These are phyloP conservation scores for Suhomyces bribrorum DNA, from an alignment of 1,139 yeast genomes.

Conservation along the genomic window DNA sequence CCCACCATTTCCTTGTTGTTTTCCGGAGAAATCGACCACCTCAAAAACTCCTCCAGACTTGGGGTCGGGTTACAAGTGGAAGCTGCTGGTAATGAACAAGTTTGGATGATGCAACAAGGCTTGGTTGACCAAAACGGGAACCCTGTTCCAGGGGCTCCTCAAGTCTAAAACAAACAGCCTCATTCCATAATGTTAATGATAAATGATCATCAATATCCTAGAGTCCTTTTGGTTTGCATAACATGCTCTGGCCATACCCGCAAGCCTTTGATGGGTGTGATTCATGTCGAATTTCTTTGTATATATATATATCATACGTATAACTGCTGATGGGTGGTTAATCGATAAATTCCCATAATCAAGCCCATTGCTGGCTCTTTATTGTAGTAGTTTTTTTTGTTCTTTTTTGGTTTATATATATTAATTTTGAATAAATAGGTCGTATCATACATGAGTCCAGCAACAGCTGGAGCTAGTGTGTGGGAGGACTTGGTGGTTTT, in stretches of 20 bases:
- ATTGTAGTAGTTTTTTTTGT: too few species aligned
- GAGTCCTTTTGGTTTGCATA: background rate
- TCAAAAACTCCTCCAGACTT: constrained; percentile 76
- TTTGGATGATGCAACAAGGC: constrained; percentile 76
- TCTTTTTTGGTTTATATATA: background rate
- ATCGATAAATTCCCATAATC: background rate
- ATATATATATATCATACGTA: background rate
- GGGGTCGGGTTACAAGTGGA: constrained; percentile 97
- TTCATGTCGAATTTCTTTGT: background rate
- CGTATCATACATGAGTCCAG: background rate
- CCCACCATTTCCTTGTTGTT: constrained; percentile 89
- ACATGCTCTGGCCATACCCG: background rate
- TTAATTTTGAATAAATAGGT: background rate
- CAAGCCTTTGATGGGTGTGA: background rate
- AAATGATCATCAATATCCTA: too few species aligned
- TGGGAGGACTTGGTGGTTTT: background rate
- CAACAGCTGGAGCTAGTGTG: background rate
- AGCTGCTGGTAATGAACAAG: constrained; percentile 90
- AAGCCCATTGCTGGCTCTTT: too few species aligned
- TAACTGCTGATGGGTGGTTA: background rate
- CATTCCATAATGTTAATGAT: background rate
- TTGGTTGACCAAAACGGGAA: constrained; percentile 77
- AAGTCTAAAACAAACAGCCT: constrained; percentile 21
- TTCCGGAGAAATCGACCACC: constrained; percentile 90
- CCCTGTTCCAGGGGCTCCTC: constrained; percentile 77